Conservation (phyloP, 2,329 filamentous ascomycete genomes). For the Colletotrichum sp. region DNA sequence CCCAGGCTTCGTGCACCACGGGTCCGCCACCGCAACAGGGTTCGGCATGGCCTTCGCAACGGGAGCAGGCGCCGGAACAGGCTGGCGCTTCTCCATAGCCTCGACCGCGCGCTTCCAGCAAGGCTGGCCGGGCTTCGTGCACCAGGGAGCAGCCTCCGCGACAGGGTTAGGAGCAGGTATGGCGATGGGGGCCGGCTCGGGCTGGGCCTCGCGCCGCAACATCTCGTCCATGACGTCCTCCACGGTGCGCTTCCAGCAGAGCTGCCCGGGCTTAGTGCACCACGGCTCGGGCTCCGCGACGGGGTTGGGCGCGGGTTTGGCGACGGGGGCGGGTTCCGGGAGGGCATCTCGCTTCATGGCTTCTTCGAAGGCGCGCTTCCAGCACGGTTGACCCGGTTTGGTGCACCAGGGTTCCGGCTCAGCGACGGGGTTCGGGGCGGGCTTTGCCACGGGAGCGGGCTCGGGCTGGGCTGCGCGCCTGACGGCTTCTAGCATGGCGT, state of each 20-base stretch:
- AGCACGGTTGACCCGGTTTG: conserved; percentile 17
- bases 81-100: not conserved
- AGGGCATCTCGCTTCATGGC: not conserved
- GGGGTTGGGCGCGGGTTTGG: too few relatives aligned
- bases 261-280: conserved; percentile 26
- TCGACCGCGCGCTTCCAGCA: conserved; percentile 24
- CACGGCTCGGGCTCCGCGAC: conserved; percentile 22
- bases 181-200: conserved; percentile 15
- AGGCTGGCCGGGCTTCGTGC: conserved; percentile 23
- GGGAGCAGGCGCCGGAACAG: not conserved
- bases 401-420: conserved; percentile 28
- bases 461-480: conserved; percentile 22
- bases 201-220: not conserved
- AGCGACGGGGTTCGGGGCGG: not conserved
- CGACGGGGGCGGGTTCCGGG: not conserved
- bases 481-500: conserved; percentile 17
- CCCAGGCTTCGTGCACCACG: conserved; percentile 24
- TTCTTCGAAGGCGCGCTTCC: not conserved
- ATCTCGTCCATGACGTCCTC: conserved; percentile 21
- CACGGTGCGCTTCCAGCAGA: conserved; percentile 3
- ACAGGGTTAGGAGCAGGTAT: too few relatives aligned
- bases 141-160: conserved; percentile 21
- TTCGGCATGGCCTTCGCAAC: not conserved
- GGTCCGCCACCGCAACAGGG: conserved; percentile 21
- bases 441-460: not conserved